Evolutionary conservation across 1,284 basidiomycete genomes (phyloP), one percentile per base, ranked within the genome.

Genomic region (Apiotrichum sp.): DNA sequence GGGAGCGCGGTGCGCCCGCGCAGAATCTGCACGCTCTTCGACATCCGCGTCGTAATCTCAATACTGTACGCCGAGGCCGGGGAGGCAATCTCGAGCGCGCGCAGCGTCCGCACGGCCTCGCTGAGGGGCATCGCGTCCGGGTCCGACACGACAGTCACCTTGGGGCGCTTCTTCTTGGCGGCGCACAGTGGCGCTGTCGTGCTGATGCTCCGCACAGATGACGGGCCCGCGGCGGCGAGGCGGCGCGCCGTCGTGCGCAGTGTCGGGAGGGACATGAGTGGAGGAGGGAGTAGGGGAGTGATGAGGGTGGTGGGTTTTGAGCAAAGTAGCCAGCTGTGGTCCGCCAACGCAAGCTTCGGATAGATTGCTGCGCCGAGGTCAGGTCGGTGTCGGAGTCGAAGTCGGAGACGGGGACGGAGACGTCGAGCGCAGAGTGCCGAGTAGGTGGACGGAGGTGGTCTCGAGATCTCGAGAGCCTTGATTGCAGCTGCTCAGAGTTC

Each of bases 11-110:
- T 81, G 58, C 85, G 82, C 9, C 93, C 92, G 67, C 89, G 88
- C 7, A 93, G 86, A 38, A 38, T 38, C 36, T 38, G 36, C 29
- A 92, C 82, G 63, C 88, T 85, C 68, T 84, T 84, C 55, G 81
- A 81, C 76, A 88, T 82, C 58, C 84, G 84, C 0, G 89, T 89
- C 67, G 86, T 85, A 58, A 97, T 79, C 50, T 84, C 84, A 33
- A 96, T 78, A 62, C 91, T 88, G 69, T 87, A 91, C 1, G 86
- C 86, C 3, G 88, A 80, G 56, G 81, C 80, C 6, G 89, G 86
- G 55, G 81, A 82, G 31, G 84, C 81, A 53, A 90, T 86, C 74
- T 92, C 88, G 11, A 89, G 83, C 22, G 89, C 83, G 35, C 73
- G 65, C 14, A 75, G 58, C 0, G 75, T 63, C 16, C 69, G 64